These are phyloP conservation scores for Xylaria hypoxylon DNA, from an alignment of 2,329 filamentous ascomycete genomes.

Conservation along the genomic window DNA sequence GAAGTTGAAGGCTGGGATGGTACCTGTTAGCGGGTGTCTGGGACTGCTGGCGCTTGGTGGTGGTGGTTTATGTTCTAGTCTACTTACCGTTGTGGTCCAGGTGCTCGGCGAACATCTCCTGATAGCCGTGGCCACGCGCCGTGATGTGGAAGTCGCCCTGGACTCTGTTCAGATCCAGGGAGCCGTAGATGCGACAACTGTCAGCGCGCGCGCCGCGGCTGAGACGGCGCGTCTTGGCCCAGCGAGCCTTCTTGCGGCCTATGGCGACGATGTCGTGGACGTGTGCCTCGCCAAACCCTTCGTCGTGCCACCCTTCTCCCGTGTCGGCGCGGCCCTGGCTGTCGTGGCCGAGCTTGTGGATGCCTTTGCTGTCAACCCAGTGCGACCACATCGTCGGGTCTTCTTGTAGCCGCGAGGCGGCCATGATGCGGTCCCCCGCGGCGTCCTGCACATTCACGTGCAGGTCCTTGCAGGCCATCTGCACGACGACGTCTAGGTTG, in stretches of 20 bases:
- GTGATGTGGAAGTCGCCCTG: constrained; percentile 99
- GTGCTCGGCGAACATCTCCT: constrained; percentile 74
- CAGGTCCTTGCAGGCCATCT: constrained; percentile 88
- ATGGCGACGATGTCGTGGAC: constrained; percentile 90
- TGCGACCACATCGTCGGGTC: constrained; percentile 84
- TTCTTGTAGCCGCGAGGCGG: constrained; percentile 76
- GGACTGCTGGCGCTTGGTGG: not conserved
- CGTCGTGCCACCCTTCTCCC: constrained; percentile 71
- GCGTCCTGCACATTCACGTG: constrained; percentile 98
- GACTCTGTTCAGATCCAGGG: constrained; percentile 92
- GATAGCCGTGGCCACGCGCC: constrained; percentile 93
- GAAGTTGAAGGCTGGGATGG: constrained; percentile 86
- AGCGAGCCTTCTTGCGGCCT: constrained; percentile 71
- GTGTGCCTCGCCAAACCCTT: constrained; percentile 82
- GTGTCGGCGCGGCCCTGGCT: constrained; percentile 65
- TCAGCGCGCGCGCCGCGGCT: constrained; percentile 65
- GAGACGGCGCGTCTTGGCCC: constrained; percentile 79
- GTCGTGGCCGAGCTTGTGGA: constrained; percentile 70
- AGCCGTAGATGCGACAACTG: constrained; percentile 90
- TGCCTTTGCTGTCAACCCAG: constrained; percentile 79
- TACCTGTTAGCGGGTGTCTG: constrained; percentile 41
- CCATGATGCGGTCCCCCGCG: constrained; percentile 89
- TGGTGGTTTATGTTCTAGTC: not conserved
- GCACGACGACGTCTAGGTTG: constrained; percentile 92
- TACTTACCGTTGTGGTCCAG: constrained; percentile 81